Percentiles rank a stretch among this genome's conserved stretches.
Conservation (phyloP, 768 basidiomycete species). For the Leccinellum rugosiceps region DNA sequence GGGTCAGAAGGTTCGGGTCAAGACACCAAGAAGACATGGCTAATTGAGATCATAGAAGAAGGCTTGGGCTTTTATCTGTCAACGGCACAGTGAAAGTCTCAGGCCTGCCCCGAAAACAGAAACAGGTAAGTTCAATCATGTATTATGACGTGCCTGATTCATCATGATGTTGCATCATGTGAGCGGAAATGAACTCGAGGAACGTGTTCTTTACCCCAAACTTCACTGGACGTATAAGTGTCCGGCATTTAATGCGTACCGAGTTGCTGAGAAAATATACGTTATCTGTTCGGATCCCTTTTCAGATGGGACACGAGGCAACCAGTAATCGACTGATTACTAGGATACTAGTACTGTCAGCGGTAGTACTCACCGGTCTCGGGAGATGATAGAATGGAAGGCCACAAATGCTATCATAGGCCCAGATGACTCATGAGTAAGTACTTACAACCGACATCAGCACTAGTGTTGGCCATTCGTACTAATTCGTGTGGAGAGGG, state of each 20-base stretch:
- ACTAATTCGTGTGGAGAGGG: no score
- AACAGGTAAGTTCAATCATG: background rate
- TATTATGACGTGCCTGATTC: background rate
- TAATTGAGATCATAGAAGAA: no score
- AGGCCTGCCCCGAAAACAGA: background rate
- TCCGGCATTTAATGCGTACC: background rate
- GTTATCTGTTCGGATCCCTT: background rate
- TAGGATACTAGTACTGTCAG: no score
- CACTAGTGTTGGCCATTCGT: no score
- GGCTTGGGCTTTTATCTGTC: no score
- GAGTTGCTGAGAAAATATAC: background rate
- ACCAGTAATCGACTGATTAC: background rate
- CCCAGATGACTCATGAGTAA: no score
- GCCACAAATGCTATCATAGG: no score
- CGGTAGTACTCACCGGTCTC: no score
- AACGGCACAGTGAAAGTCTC: no score
- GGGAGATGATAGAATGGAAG: background rate
- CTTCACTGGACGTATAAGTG: background rate
- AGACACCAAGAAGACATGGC: background rate
- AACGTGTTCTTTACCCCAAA: background rate
- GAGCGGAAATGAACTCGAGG: background rate
- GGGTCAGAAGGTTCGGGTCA: background rate
- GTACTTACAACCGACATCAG: no score
- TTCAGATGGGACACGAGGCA: background rate
- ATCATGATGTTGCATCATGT: background rate